These are phyloP conservation scores for Sporisorium graminicola DNA, from an alignment of 1,284 basidiomycete species.

Conservation along the genomic window DNA sequence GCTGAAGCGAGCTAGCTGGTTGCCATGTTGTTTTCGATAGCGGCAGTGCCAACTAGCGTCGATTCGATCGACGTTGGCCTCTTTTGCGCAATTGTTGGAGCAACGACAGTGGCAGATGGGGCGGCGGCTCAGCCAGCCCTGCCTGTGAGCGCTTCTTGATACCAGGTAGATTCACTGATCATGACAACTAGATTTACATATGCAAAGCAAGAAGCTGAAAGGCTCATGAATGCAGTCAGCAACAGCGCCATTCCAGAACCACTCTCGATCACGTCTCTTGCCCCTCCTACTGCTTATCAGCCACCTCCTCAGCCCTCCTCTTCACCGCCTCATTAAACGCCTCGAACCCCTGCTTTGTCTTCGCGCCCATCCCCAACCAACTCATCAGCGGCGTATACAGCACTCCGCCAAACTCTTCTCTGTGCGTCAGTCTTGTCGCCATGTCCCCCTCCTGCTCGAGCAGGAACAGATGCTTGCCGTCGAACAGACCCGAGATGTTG, in stretches of 20 bases:
- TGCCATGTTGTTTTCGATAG: too few relatives aligned
- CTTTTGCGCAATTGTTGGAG: too few relatives aligned
- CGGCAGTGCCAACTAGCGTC: too few relatives aligned
- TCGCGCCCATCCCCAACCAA: constrained; percentile 15
- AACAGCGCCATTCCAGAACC: neutral
- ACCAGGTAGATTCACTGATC: too few relatives aligned
- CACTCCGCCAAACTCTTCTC: constrained; percentile 27
- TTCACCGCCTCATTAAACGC: constrained; percentile 12
- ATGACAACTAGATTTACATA: too few relatives aligned
- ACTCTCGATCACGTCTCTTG: neutral
- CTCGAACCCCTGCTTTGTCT: constrained; percentile 18
- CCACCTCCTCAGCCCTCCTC: constrained; percentile 15
- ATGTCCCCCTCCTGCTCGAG: constrained; percentile 2
- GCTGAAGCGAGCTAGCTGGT: too few relatives aligned
- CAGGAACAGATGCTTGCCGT: constrained; percentile 24
- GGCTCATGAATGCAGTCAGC: too few relatives aligned
- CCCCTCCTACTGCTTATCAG: neutral
- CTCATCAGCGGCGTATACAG: constrained; percentile 23
- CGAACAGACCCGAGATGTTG: constrained; percentile 13
- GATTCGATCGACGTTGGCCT: too few relatives aligned
- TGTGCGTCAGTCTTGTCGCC: constrained; percentile 8
- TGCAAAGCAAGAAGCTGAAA: neutral
- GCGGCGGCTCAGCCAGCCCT: too few relatives aligned
- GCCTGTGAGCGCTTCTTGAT: too few relatives aligned
- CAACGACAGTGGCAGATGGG: too few relatives aligned